Evolutionary conservation across 306 rosid genomes (phyloP), one percentile per base, ranked within the genome.

Genomic region (Carpinus fangiana): DNA sequence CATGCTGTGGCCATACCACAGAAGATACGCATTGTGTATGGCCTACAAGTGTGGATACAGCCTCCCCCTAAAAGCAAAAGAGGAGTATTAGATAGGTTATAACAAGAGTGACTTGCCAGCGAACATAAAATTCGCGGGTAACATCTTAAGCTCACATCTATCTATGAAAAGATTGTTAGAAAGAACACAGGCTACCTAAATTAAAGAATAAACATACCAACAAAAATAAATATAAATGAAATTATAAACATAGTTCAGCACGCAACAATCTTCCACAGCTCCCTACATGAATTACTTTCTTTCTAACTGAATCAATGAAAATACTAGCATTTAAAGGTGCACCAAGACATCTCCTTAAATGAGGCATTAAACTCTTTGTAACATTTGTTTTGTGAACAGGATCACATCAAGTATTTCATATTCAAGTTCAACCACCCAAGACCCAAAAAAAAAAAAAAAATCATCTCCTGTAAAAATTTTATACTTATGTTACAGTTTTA

Each of bases 11-110:
- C 99, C 98, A 95, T 71, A 83, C 87, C 61, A 95, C 96, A 34
- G 97, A 78, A 78, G 98, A 93, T 34, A 95, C 97, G 3, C 89
- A 88, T 83, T 95, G 99, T n/a, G 96, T 86, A 85, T 91, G 99
- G 71, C 97, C 98, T 56, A 81, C 91, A 57, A 95, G 90, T 70
- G 99, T 86, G 75, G 97, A 83, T 54, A 82, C 77, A 59, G 98
- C 89, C 72, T 85, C 91, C 51, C 90, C 99, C 96, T 95, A 57
- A 54, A 80, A 73, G 75, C 21, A 78, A 81, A 31, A 46, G 50
- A 73, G 23, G 61, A 55, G 51, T 16, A 26, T 47, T 51, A 55
- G 48, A 73, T 60, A n/a, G 2, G 34, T 31, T 31, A 57, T 26
- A 76, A 41, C 26, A 38, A 68, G 16, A 52, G 12, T 38, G 23